Percentiles rank a stretch among this genome's conserved stretches.
Evolutionary conservation across 352 stramenopile species (phyloP).

Genomic region (Nothophytophthora sp.): DNA sequence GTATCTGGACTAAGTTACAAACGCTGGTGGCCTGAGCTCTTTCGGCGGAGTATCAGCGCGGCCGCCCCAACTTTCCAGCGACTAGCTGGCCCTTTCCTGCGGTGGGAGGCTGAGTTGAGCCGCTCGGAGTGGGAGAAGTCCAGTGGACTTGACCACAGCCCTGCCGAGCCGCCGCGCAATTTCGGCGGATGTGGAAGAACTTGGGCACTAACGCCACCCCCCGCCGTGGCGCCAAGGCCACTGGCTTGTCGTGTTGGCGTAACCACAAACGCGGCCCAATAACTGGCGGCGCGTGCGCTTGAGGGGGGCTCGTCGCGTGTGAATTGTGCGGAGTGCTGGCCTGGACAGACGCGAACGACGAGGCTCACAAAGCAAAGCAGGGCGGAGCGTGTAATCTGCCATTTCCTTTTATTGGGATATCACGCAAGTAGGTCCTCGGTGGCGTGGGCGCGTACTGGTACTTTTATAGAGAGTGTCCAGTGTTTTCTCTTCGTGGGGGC

Average conservation of each 20-base stretch:
- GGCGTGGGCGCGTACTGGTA: background rate
- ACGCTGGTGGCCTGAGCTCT: no score
- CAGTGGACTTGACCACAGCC: slow-evolving; percentile 27
- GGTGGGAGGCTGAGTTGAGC: slow-evolving; percentile 26
- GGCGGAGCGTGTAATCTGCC: slow-evolving; percentile 26
- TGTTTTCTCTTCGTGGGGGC: background rate
- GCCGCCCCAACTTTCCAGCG: slow-evolving; percentile 10
- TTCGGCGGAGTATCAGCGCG: no score
- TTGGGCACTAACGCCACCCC: slow-evolving; percentile 29
- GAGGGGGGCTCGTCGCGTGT: background rate
- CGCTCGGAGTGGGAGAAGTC: slow-evolving; percentile 21
- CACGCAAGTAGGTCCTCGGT: background rate
- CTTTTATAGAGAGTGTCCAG: no score
- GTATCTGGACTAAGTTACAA: no score
- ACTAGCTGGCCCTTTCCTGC: slow-evolving; percentile 14
- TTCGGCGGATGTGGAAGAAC: slow-evolving; percentile 8
- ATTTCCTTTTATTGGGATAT: slow-evolving; percentile 7
- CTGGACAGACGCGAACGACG: background rate
- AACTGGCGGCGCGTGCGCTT: slow-evolving; percentile 6
- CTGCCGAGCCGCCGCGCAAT: slow-evolving; percentile 6
- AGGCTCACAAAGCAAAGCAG: slow-evolving; percentile 15
- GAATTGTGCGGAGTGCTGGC: background rate
- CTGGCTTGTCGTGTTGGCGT: slow-evolving; percentile 14
- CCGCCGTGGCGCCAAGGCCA: slow-evolving; percentile 8
- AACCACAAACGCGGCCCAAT: slow-evolving; percentile 9